Evolutionary conservation across 2,329 filamentous ascomycete species (phyloP).

Genomic region (Bretziella fagacearum): DNA sequence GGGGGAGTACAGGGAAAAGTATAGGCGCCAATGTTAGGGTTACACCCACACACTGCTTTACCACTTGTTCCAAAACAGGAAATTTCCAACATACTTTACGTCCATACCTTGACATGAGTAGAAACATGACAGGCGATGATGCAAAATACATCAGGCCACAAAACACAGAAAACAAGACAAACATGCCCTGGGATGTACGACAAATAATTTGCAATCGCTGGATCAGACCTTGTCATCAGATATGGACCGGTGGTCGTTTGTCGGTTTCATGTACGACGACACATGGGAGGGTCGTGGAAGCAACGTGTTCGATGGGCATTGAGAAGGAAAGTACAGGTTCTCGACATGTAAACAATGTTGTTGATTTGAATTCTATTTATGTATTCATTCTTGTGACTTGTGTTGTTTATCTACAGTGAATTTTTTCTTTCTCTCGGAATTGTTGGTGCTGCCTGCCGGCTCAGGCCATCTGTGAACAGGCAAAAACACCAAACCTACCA

Average conservation of each 20-base stretch:
- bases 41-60: too few species aligned
- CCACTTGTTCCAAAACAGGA: too few species aligned
- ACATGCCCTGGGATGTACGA: neutral
- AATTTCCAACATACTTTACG: too few species aligned
- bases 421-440: neutral
- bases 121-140: too few species aligned
- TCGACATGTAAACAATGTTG: neutral
- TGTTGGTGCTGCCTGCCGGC: neutral
- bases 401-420: too few species aligned
- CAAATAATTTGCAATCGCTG: neutral
- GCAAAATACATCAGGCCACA: neutral
- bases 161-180: neutral
- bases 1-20: too few species aligned
- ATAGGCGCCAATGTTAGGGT: too few species aligned
- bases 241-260: neutral
- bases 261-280: slow-evolving; percentile 5
- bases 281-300: neutral
- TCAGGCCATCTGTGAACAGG: neutral
- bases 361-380: neutral
- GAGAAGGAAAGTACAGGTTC: neutral
- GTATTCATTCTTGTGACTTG: neutral
- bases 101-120: too few species aligned
- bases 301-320: neutral
- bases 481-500: neutral
- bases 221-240: neutral